Evolutionary conservation across 192 early-diverging fungal genomes (phyloP).

Genomic region (Coemansia sp.): DNA sequence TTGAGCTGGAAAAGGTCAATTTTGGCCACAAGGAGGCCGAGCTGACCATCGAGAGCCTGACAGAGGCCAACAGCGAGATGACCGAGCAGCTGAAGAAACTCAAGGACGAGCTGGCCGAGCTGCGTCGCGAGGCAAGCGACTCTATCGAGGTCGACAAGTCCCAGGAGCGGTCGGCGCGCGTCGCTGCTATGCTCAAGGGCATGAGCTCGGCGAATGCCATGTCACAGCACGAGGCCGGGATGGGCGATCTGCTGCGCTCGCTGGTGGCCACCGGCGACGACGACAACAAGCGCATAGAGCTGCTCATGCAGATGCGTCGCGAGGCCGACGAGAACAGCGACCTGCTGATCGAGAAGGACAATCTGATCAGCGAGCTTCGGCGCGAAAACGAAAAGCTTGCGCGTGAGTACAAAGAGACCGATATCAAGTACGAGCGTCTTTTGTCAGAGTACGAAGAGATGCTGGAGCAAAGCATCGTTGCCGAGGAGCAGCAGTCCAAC

Average conservation of each 20-base stretch:
- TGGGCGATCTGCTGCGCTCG: slow-evolving; percentile 49
- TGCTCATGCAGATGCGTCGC: slow-evolving; percentile 45
- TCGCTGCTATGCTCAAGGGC: slow-evolving; percentile 47
- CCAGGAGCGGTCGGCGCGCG: slow-evolving; percentile 56
- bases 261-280: slow-evolving; percentile 53
- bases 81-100: slow-evolving; percentile 68
- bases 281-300: slow-evolving; percentile 42
- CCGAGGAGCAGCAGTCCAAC: slow-evolving; percentile 48
- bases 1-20: slow-evolving; percentile 83
- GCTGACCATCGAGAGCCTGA: slow-evolving; percentile 86
- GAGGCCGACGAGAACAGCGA: slow-evolving; percentile 43
- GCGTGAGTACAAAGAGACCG: slow-evolving; percentile 25
- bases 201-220: slow-evolving; percentile 49
- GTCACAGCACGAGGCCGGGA: slow-evolving; percentile 52
- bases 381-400: slow-evolving; percentile 19
- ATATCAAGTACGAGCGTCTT: slow-evolving; percentile 47
- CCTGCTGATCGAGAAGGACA: slow-evolving; percentile 18
- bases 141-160: slow-evolving; percentile 43
- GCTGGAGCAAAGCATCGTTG: slow-evolving; percentile 53
- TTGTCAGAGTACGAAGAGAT: slow-evolving; percentile 55
- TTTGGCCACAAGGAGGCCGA: slow-evolving; percentile 86
- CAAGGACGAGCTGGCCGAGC: slow-evolving; percentile 63
- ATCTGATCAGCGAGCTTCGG: slow-evolving; percentile 19
- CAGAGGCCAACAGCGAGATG: slow-evolving; percentile 81
- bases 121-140: slow-evolving; percentile 37